A percentile compares a stretch with the other conserved stretches of the same genome.
Evolutionary conservation across 306 rosid species (phyloP).

Genomic region (Gillenia trifoliata): DNA sequence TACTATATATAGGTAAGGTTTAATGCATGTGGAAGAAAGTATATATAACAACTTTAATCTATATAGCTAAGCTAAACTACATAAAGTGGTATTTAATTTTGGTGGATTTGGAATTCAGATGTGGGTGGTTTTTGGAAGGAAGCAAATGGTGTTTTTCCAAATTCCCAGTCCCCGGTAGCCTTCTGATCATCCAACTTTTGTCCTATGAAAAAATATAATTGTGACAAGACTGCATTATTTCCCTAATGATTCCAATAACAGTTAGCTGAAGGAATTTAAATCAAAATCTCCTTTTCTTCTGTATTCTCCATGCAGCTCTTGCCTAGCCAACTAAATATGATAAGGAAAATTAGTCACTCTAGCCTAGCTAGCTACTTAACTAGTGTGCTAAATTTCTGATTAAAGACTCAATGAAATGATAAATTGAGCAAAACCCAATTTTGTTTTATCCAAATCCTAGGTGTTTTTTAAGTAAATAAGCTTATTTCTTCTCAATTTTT

Average conservation of each 20-base stretch:
- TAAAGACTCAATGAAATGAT: background rate
- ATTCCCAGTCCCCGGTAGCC: conserved; percentile 1
- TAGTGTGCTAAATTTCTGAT: background rate
- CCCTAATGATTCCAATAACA: conserved; percentile 29
- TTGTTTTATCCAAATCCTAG: background rate
- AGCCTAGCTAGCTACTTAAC: background rate
- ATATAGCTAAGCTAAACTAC: background rate
- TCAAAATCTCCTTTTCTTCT: background rate
- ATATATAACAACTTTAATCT: background rate
- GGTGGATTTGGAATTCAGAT: conserved; percentile 21
- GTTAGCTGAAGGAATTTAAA: conserved; percentile 6
- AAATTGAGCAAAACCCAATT: background rate
- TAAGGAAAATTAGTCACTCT: background rate
- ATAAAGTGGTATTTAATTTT: conserved; percentile 6
- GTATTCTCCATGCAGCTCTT: background rate
- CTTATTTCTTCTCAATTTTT: background rate
- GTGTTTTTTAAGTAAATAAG: background rate
- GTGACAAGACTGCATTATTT: conserved; percentile 38
- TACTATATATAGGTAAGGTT: conserved; percentile 17
- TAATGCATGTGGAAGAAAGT: conserved; percentile 9
- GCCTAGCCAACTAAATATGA: background rate
- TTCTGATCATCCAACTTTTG: background rate
- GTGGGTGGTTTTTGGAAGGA: conserved; percentile 22
- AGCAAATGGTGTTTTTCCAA: conserved; percentile 10
- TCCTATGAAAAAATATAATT: background rate